Evolutionary conservation across 176 grass and related monocot species (phyloP).

Genomic region (Juncus inflexus): DNA sequence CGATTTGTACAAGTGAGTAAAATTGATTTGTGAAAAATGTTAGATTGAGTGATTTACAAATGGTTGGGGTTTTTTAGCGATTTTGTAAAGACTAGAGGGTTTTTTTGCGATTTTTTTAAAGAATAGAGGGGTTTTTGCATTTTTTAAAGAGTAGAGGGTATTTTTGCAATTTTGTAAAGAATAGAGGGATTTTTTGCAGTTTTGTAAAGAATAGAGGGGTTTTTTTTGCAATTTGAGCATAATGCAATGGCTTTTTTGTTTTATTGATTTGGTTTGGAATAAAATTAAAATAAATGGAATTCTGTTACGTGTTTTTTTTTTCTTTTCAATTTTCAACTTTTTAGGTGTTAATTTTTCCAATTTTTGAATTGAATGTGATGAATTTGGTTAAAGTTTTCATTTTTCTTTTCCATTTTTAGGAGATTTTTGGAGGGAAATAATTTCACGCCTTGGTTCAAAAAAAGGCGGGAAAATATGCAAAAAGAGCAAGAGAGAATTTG

Average conservation of each 20-base stretch:
- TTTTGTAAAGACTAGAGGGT: too few species aligned
- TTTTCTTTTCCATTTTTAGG: conserved; percentile 35
- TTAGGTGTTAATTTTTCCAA: neutral
- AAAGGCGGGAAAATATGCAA: conserved; percentile 69
- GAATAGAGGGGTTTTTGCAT: too few species aligned
- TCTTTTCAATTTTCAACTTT: conserved; percentile 1
- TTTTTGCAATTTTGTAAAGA: too few species aligned
- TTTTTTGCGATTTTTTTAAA: too few species aligned
- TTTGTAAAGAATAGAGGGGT: too few species aligned
- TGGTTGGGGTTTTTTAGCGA: too few species aligned
- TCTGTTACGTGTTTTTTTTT: neutral
- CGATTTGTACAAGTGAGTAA: conserved; percentile 67
- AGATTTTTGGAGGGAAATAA: conserved; percentile 79
- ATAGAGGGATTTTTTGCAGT: too few species aligned
- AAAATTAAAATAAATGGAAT: neutral
- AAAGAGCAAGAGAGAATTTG: conserved; percentile 79
- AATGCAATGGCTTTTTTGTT: neutral
- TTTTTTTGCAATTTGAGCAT: too few species aligned
- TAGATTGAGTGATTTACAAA: too few species aligned
- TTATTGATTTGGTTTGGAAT: neutral
- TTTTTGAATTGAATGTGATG: neutral
- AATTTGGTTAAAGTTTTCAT: neutral
- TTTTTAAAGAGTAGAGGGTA: too few species aligned
- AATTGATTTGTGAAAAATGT: too few species aligned
- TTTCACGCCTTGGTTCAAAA: conserved; percentile 96